These are phyloP conservation scores for Wakefieldia striispora DNA, from an alignment of 768 basidiomycete species.

Conservation along the genomic window DNA sequence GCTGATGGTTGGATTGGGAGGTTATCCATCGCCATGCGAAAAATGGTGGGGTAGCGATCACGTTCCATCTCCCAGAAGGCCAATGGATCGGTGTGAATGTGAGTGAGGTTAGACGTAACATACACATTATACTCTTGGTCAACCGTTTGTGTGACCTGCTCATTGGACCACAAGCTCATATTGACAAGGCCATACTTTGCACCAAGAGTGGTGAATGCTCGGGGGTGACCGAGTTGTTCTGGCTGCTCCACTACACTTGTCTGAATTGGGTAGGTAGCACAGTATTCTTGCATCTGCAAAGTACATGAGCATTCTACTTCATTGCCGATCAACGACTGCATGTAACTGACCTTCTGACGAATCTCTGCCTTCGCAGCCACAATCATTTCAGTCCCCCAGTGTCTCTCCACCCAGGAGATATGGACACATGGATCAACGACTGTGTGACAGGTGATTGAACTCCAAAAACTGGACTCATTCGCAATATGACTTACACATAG, in stretches of 20 bases:
- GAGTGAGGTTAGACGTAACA: too few species aligned
- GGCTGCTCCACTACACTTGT: too few species aligned
- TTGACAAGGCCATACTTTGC: background rate
- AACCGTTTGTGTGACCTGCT: background rate
- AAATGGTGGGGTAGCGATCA: conserved; percentile 16
- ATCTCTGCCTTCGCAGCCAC: background rate
- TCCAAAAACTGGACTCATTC: too few species aligned
- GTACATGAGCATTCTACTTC: background rate
- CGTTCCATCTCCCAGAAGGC: too few species aligned
- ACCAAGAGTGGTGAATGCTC: background rate
- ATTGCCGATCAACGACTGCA: background rate
- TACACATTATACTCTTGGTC: too few species aligned
- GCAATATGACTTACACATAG: conserved; percentile 1
- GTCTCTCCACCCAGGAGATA: background rate
- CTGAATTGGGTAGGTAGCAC: too few species aligned
- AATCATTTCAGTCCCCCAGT: background rate
- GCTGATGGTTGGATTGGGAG: conserved; percentile 17
- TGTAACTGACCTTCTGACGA: background rate
- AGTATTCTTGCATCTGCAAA: too few species aligned
- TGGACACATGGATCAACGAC: background rate
- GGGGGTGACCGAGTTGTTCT: background rate
- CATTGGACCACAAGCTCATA: background rate
- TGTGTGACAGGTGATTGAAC: background rate
- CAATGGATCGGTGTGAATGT: too few species aligned
- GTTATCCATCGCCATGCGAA: conserved; percentile 22